phyloP scores from a whole-genome alignment of 768 basidiomycete species.

The Rhodotorula kratochvilovae region DNA sequence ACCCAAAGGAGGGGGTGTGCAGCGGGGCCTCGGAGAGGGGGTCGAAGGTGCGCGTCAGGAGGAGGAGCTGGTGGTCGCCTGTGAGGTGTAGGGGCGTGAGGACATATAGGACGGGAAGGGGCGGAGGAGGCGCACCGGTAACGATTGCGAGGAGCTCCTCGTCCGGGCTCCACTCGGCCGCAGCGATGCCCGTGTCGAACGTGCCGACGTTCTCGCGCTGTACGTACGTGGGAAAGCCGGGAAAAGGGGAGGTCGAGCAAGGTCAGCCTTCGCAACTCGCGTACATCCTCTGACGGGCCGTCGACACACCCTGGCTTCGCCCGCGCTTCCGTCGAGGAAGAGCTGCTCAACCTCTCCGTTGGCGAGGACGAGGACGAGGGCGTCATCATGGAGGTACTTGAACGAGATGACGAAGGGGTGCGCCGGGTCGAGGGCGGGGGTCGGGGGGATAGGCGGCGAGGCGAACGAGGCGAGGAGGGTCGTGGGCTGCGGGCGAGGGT shows the following conservation, averaged over 20 bases:
- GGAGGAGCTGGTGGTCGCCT: constrained; percentile 73
- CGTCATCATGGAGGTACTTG: constrained; percentile 63
- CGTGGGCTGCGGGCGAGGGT: background rate
- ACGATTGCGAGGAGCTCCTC: constrained; percentile 76
- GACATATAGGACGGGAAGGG: background rate
- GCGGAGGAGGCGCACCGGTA: constrained; percentile 57
- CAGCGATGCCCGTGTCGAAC: constrained; percentile 74
- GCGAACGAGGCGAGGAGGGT: constrained; percentile 15
- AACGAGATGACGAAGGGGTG: constrained; percentile 55
- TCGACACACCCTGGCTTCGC: constrained; percentile 44
- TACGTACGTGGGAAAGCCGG: background rate
- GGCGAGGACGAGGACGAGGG: constrained; percentile 63
- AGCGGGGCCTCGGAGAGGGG: constrained; percentile 74
- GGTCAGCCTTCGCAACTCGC: background rate
- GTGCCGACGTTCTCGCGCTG: constrained; percentile 79
- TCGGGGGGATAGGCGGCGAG: background rate
- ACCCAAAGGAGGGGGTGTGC: constrained; percentile 69
- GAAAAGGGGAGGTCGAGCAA: constrained; percentile 49
- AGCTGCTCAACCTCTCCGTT: constrained; percentile 78
- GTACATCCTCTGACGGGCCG: too few species aligned
- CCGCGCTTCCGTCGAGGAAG: constrained; percentile 42
- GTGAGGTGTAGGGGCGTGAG: constrained; percentile 5
- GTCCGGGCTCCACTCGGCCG: constrained; percentile 87
- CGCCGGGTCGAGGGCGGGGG: background rate
- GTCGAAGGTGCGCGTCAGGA: constrained; percentile 86